Conservation (phyloP, 2,329 filamentous ascomycete genomes). For the Botryotinia globosa region DNA sequence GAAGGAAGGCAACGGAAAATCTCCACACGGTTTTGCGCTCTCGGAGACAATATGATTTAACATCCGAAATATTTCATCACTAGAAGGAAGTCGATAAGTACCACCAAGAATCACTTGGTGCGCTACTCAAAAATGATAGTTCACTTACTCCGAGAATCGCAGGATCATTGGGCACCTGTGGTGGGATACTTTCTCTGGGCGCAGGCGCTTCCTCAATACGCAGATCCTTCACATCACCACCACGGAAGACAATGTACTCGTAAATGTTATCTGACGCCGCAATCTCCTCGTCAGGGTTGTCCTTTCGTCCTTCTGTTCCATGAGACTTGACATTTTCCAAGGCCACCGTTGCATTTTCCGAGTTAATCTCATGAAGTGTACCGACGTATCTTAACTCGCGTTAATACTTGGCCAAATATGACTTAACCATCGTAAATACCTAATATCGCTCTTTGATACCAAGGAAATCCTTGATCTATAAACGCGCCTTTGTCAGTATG, state of each 20-base stretch:
- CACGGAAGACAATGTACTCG: slow-evolving; percentile 98
- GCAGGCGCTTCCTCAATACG: slow-evolving; percentile 82
- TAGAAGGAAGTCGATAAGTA: slow-evolving; percentile 37
- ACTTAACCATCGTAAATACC: slow-evolving; percentile 54
- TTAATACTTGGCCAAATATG: slow-evolving; percentile 22
- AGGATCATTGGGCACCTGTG: slow-evolving; percentile 85
- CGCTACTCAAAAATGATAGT: slow-evolving; percentile 19
- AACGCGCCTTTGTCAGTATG: slow-evolving; percentile 29
- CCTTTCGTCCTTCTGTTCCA: slow-evolving; percentile 87
- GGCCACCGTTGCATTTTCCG: slow-evolving; percentile 92
- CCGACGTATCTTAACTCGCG: slow-evolving; percentile 75
- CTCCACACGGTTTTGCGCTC: slow-evolving; percentile 95
- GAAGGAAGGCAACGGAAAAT: slow-evolving; percentile 99
- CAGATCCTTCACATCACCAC: slow-evolving; percentile 97
- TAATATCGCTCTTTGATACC: slow-evolving; percentile 96
- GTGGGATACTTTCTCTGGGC: slow-evolving; percentile 70
- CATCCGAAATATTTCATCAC: slow-evolving; percentile 99
- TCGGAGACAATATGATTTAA: slow-evolving; percentile 85
- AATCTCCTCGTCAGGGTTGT: slow-evolving; percentile 76
- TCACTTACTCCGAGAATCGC: slow-evolving; percentile 93
- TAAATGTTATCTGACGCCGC: slow-evolving; percentile 83
- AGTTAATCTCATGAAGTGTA: slow-evolving; percentile 96
- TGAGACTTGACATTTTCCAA: slow-evolving; percentile 94
- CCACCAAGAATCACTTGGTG: not conserved
- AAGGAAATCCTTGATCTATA: slow-evolving; percentile 86